These are phyloP conservation scores for Trametes gibbosa DNA, from an alignment of 768 basidiomycete species.

Conservation along the genomic window DNA sequence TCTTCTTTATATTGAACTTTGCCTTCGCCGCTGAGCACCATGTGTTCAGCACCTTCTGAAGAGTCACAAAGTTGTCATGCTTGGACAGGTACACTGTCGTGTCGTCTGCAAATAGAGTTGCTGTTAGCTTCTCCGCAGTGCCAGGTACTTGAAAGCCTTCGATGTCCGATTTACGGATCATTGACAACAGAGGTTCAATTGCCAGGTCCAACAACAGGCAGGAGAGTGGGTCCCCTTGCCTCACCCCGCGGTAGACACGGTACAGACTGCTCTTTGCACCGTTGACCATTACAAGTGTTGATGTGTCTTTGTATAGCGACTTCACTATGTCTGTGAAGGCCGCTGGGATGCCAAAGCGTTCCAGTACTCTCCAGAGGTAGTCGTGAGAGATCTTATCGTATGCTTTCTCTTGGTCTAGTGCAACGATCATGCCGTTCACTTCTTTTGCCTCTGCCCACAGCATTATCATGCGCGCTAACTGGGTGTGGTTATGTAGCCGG, in stretches of 20 bases:
- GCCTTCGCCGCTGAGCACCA: neutral
- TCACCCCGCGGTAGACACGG: neutral
- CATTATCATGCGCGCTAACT: conserved; percentile 22
- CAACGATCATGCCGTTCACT: conserved; percentile 11
- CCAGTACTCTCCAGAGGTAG: conserved; percentile 13
- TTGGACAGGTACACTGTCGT: neutral
- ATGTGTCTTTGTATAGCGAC: neutral
- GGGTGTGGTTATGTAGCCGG: conserved; percentile 32
- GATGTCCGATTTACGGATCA: neutral
- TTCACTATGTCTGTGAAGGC: conserved; percentile 24
- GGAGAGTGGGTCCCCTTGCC: neutral
- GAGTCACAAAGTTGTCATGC: neutral
- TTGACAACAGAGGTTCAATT: neutral
- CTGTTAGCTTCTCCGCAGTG: neutral
- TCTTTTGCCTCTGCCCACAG: conserved; percentile 9
- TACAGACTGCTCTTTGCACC: neutral
- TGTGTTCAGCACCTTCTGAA: neutral
- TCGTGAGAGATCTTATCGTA: conserved; percentile 17
- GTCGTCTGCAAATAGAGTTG: neutral
- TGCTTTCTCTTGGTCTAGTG: neutral
- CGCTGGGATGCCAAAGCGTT: conserved; percentile 1
- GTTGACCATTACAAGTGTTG: neutral
- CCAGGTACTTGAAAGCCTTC: neutral
- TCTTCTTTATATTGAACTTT: neutral
- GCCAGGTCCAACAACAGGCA: neutral